phyloP scores from a whole-genome alignment of 805 yeast species.

The Ascoidea rubescens region DNA sequence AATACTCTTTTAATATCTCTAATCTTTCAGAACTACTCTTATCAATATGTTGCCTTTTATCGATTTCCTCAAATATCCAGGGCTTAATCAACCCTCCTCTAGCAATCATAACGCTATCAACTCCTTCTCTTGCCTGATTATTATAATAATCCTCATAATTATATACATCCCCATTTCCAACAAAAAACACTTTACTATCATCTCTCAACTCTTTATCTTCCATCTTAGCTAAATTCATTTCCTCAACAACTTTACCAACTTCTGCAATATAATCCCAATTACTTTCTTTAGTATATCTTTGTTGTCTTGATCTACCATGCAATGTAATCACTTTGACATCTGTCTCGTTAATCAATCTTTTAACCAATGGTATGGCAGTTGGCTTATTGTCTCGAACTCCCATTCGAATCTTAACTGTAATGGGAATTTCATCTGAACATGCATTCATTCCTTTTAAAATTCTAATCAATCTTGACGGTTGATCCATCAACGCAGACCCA shows the following conservation, averaged over 20 bases:
- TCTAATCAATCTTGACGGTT: conserved; percentile 67
- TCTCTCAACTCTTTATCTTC: conserved; percentile 50
- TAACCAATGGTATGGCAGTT: conserved; percentile 69
- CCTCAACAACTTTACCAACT: conserved; percentile 56
- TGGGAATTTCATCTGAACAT: conserved; percentile 80
- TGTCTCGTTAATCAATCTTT: conserved; percentile 56
- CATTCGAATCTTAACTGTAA: conserved; percentile 83
- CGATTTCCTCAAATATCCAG: conserved; percentile 96
- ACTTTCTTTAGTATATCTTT: conserved; percentile 81
- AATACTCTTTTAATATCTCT: conserved; percentile 53
- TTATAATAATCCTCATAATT: conserved; percentile 80
- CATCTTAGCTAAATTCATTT: conserved; percentile 33
- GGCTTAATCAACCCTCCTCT: conserved; percentile 97
- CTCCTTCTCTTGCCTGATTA: conserved; percentile 44
- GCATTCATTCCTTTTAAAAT: conserved; percentile 82
- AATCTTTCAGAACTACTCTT: conserved; percentile 84
- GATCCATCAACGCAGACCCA: conserved; percentile 87
- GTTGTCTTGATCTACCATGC: conserved; percentile 95
- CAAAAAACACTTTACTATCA: conserved; percentile 55
- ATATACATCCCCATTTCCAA: conserved; percentile 92
- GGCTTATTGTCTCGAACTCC: conserved; percentile 81
- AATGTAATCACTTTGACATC: conserved; percentile 84
- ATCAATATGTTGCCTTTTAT: conserved; percentile 78
- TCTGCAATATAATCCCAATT: conserved; percentile 83
- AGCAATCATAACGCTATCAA: conserved; percentile 95